Evolutionary conservation across 768 basidiomycete genomes (phyloP).

Genomic region (Rhizopogon vulgaris): DNA sequence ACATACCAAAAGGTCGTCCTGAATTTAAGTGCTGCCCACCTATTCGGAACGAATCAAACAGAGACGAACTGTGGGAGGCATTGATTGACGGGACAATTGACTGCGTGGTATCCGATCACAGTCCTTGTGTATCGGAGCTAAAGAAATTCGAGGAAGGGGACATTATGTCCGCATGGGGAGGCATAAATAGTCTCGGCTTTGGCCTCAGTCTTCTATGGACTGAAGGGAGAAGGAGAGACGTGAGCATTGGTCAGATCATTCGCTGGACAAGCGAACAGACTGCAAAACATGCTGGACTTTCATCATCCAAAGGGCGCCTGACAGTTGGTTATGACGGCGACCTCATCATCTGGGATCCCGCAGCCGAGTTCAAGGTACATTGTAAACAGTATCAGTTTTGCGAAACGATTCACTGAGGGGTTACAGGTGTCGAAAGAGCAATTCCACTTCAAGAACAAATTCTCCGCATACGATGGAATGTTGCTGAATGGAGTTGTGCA

Average conservation of each 20-base stretch:
- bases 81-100: slow-evolving; percentile 80
- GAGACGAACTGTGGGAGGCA: slow-evolving; percentile 75
- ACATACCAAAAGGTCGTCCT: slow-evolving; percentile 69
- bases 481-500: slow-evolving; percentile 65
- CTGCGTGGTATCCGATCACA: slow-evolving; percentile 94
- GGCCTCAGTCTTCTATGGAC: slow-evolving; percentile 90
- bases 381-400: not conserved
- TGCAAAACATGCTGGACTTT: slow-evolving; percentile 76
- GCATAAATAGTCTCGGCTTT: slow-evolving; percentile 85
- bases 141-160: slow-evolving; percentile 76
- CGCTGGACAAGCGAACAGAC: slow-evolving; percentile 72
- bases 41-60: slow-evolving; percentile 69
- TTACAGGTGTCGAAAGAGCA: slow-evolving; percentile 63
- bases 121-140: slow-evolving; percentile 78
- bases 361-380: slow-evolving; percentile 36
- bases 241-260: slow-evolving; percentile 55
- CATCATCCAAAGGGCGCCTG: slow-evolving; percentile 64
- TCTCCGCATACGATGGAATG: slow-evolving; percentile 84
- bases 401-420: slow-evolving; percentile 5
- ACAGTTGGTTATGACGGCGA: slow-evolving; percentile 78
- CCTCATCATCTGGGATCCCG: slow-evolving; percentile 78
- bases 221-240: slow-evolving; percentile 49
- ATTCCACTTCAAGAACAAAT: slow-evolving; percentile 89
- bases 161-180: slow-evolving; percentile 92
- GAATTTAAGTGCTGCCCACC: slow-evolving; percentile 98